phyloP scores from a whole-genome alignment of 495 filamentous ascomycete species.

The Xylaria curta region DNA sequence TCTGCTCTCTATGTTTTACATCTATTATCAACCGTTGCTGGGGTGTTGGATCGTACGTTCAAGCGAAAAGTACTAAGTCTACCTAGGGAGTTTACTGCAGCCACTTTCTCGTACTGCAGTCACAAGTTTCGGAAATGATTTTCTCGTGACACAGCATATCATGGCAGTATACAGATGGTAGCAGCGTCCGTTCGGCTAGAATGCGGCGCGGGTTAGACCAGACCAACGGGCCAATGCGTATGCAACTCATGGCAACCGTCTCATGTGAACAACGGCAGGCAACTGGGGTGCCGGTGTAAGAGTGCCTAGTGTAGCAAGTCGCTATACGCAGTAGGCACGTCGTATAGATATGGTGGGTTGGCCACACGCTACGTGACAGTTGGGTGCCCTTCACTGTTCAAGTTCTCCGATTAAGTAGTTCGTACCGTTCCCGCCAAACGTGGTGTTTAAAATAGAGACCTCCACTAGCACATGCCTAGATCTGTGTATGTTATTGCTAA shows the following conservation, averaged over 20 bases:
- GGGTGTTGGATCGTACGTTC: background rate
- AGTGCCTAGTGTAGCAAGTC: slow-evolving; percentile 7
- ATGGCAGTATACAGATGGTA: slow-evolving; percentile 1
- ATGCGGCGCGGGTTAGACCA: background rate
- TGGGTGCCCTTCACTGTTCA: background rate
- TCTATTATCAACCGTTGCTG: background rate
- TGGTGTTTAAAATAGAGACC: slow-evolving; percentile 1
- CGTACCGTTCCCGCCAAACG: background rate
- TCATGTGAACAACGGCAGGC: slow-evolving; percentile 10
- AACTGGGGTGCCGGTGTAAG: background rate
- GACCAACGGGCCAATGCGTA: background rate
- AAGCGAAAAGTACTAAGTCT: too few species aligned
- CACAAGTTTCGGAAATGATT: background rate
- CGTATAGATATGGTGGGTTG: background rate
- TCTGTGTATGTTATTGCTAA: background rate
- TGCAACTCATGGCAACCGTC: slow-evolving; percentile 9
- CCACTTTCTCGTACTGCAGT: slow-evolving; percentile 6
- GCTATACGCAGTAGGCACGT: background rate
- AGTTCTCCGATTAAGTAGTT: background rate
- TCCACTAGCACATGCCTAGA: background rate
- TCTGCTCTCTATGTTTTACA: background rate
- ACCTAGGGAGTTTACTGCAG: background rate
- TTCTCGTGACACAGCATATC: background rate
- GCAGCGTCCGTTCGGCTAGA: background rate
- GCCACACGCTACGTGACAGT: slow-evolving; percentile 21